Evolutionary conservation across 345 rosid genomes (phyloP).

Genomic region (Microthlaspi erraticum): DNA sequence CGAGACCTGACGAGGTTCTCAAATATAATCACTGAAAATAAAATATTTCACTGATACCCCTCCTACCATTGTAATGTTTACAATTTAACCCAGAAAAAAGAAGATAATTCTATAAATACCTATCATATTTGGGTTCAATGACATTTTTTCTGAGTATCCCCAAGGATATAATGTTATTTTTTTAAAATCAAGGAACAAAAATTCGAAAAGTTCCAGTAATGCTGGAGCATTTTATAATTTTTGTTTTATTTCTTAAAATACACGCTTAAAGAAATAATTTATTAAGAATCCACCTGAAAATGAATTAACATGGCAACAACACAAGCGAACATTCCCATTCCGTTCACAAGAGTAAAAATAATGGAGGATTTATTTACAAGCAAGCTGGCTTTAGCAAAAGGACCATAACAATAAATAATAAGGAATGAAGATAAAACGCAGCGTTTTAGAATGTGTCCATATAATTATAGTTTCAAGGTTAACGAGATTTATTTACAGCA

Average conservation of each 20-base stretch:
- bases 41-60: neutral
- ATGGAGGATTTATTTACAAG: neutral
- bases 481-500: no score
- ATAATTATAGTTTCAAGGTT: no score
- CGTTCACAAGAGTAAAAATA: slow-evolving; percentile 2
- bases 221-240: neutral
- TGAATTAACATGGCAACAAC: slow-evolving; percentile 10
- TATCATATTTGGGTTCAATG: neutral
- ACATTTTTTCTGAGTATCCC: no score
- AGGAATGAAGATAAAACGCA: neutral
- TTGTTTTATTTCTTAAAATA: neutral
- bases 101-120: neutral
- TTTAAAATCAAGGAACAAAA: neutral
- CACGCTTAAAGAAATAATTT: neutral
- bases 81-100: neutral
- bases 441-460: neutral
- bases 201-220: neutral
- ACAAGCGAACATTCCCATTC: slow-evolving; percentile 4
- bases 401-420: neutral
- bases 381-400: neutral
- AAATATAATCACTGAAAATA: neutral
- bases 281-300: neutral
- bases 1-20: no score
- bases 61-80: neutral
- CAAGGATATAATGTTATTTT: no score